Conservation (phyloP, 164 flowering plant species). For the Magnolia sinica region DNA sequence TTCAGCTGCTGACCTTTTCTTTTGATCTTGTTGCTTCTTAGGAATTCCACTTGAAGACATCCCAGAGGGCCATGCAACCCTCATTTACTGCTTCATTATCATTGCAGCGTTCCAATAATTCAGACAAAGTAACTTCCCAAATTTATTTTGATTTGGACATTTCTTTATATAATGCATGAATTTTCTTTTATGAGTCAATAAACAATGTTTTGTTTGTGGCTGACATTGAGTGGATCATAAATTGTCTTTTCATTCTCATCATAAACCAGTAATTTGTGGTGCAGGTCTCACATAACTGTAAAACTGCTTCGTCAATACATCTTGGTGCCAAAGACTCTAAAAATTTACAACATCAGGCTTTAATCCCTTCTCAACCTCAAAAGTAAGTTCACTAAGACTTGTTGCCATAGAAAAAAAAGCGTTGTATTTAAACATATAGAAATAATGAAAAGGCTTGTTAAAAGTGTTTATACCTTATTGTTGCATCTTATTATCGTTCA, state of each 20-base stretch:
- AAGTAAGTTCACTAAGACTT: background rate
- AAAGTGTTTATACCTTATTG: no score
- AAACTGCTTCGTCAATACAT: conserved; percentile 17
- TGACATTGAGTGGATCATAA: background rate
- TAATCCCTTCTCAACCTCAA: conserved; percentile 1
- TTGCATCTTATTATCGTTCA: no score
- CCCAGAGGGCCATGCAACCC: conserved; percentile 65
- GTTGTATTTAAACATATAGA: no score
- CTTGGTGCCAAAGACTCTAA: conserved; percentile 29
- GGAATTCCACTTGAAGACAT: conserved; percentile 74
- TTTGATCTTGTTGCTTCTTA: conserved; percentile 26
- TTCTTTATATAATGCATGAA: background rate
- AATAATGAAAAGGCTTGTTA: no score
- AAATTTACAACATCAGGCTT: conserved; percentile 30
- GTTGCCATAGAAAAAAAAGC: no score
- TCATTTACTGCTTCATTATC: conserved; percentile 36
- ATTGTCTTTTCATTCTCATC: background rate
- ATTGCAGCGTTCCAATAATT: conserved; percentile 20
- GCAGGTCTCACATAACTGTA: conserved; percentile 39
- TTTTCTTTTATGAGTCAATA: background rate
- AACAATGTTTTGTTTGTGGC: background rate
- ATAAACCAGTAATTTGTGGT: background rate
- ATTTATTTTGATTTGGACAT: background rate
- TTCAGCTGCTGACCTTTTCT: background rate
- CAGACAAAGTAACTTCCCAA: conserved; percentile 39